Evolutionary conservation across 1,284 basidiomycete species (phyloP), one percentile per base, ranked within the genome.

Genomic region (Rhodotorula mucilaginosa): DNA sequence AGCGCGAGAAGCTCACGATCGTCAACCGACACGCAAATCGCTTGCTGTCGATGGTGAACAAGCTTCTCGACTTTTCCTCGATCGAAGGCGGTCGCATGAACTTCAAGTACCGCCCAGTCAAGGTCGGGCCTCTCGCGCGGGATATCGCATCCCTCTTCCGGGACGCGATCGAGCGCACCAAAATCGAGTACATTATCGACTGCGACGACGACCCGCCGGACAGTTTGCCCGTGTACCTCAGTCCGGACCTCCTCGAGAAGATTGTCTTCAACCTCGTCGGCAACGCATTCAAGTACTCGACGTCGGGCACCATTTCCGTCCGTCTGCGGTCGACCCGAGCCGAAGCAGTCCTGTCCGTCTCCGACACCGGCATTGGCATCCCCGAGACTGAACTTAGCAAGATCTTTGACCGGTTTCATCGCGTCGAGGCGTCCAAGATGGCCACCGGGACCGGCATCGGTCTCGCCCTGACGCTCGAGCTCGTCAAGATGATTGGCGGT

Each of bases 221-320:
- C 31, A 61, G 76, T 13, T 61, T 68, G 47, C 76, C 79, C 23
- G 79, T 80, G 13, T 84, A 79, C 69, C 79, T 83, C 81, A 72
- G 70, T 19, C 73, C 78, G 0, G 83, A 83, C 39, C 79, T 83
- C 47, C 83, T 82, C 81, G 83, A 84, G 67, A 84, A 83, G 61
- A 49, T 64, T 51, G 57, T 72, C n/a, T 82, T 80, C 78, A 82
- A 82, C 63, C 74, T 83, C 3, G 76, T 83, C 61, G 80, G 80
- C 5, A 83, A 83, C 70, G 81, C 77, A 1, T 71, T 78, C 73
- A 79, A 79, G 62, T 78, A 78, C 70, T 70, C 67, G 1, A 62
- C 67, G 10, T 6, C 58, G 3, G 78, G 78, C 26, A 29, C 54
- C 26, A 78, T 79, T 51, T n/a, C 56, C 2, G 75, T 79, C 26